Base-by-base conservation (phyloP, 2,329 filamentous ascomycete genomes). In the Penicillium sp. region DNA sequence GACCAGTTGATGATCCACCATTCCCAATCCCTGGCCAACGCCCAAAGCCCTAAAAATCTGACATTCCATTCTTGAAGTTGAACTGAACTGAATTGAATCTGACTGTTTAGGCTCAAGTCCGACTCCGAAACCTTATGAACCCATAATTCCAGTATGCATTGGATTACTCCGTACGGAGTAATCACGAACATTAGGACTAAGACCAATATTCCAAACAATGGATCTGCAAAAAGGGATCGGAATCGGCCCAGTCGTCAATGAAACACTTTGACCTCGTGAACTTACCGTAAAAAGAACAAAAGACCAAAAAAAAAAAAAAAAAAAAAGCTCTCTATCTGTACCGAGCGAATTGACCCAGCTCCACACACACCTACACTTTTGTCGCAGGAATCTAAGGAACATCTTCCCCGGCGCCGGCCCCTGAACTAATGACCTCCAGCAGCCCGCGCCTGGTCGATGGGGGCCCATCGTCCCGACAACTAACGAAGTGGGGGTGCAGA, bases 341-440 rank as follows among this genome's bases (percentile, higher is more conserved):
- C 37, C 49, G 37, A 44, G 21, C 43, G 23, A 23, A 31, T 33
- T 14, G 16, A n/a, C 7, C 25, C 11, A 27, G 56, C 50, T 62
- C 61, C 64, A 62, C 62, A 25, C n/a, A 47, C 51, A 49, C 58
- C 45, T 60, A 55, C 51, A 54, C 65, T 62, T 62, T 62, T 61
- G 61, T 66, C 67, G 62, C 62, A 71, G 64, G 69, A 70, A 65
- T 67, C 62, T 63, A 60, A 68, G 70, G 66, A 70, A 66, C 63
- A 35, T 61, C 64, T 72, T 72, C 70, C 70, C 69, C 70, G 61
- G 59, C 58, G 62, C 65, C 66, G 57, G 64, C 61, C 62, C 61
- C 62, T 64, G 64, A 63, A 62, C 69, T 70, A 72, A 66, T 65
- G 61, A 59, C 47, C 59, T 59, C 66, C 64, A 55, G 60, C 61